Percentiles rank a stretch among this genome's conserved stretches.
phyloP scores from a whole-genome alignment of 768 basidiomycete genomes.

The Saitozyma podzolica region DNA sequence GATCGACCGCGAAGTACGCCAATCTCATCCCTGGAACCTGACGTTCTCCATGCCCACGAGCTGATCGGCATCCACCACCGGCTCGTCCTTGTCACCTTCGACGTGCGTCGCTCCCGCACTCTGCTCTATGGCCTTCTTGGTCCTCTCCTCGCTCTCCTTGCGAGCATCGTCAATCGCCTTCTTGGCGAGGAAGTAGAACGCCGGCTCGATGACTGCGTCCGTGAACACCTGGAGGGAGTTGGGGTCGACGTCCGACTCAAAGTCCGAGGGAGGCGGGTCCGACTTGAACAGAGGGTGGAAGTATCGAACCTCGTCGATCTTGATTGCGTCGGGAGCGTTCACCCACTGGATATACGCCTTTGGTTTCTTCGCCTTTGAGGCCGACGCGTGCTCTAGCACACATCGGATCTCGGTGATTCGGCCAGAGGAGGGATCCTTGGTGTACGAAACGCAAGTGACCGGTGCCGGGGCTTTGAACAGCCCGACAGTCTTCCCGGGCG shows the following conservation, averaged over 20 bases:
- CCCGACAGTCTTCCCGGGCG: conserved; percentile 96
- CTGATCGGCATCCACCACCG: conserved; percentile 72
- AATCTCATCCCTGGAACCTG: conserved; percentile 92
- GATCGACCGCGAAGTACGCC: conserved; percentile 91
- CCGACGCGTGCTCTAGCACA: conserved; percentile 66
- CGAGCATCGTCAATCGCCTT: conserved; percentile 65
- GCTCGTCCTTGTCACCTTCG: conserved; percentile 56
- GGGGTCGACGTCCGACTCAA: conserved; percentile 76
- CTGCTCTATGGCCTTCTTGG: conserved; percentile 59
- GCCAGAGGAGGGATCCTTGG: conserved; percentile 70
- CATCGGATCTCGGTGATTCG: conserved; percentile 76
- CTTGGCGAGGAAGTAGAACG: conserved; percentile 82
- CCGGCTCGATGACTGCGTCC: conserved; percentile 81
- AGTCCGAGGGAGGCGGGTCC: conserved; percentile 83
- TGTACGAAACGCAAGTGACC: conserved; percentile 88
- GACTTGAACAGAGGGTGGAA: conserved; percentile 94
- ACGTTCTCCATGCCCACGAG: conserved; percentile 87
- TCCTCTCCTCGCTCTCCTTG: conserved; percentile 60
- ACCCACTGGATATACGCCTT: conserved; percentile 94
- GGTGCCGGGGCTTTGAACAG: conserved; percentile 89
- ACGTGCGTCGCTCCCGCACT: conserved; percentile 15
- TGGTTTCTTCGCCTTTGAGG: conserved; percentile 62
- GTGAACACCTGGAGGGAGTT: conserved; percentile 76
- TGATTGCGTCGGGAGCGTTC: conserved; percentile 56
- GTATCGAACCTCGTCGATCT: conserved; percentile 82